These are phyloP conservation scores for Psilocybe sp. DNA, from an alignment of 768 basidiomycete species.

Conservation along the genomic window DNA sequence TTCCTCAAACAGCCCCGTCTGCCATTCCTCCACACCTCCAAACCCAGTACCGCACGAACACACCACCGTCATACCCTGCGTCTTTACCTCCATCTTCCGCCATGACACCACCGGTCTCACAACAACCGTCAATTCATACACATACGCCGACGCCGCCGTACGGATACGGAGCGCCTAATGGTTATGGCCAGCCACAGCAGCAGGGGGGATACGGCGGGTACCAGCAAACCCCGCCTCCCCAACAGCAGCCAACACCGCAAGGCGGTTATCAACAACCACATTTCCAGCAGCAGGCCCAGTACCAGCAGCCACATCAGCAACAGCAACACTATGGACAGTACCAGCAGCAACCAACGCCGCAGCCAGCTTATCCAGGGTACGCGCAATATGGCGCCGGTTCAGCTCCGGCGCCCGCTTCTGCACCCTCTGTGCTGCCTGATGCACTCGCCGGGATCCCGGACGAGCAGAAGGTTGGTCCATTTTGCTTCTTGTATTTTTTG, in stretches of 20 bases:
- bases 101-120: not conserved
- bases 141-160: slow-evolving; percentile 24
- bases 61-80: slow-evolving; percentile 26
- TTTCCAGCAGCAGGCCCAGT: slow-evolving; percentile 8
- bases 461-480: slow-evolving; percentile 55
- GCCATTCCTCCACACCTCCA: slow-evolving; percentile 50
- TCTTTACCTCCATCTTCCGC: slow-evolving; percentile 1
- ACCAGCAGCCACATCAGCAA: slow-evolving; percentile 5
- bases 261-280: not conserved
- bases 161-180: slow-evolving; percentile 19
- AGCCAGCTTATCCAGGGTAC: slow-evolving; percentile 22
- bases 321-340: slow-evolving; percentile 12
- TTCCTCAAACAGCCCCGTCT: slow-evolving; percentile 25
- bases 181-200: slow-evolving; percentile 10
- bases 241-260: slow-evolving; percentile 2
- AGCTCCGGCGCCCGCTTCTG: slow-evolving; percentile 20
- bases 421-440: slow-evolving; percentile 38
- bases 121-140: slow-evolving; percentile 4
- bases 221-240: slow-evolving; percentile 5
- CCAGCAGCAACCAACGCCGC: slow-evolving; percentile 11
- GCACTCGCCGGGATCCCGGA: slow-evolving; percentile 61
- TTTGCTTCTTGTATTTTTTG: slow-evolving; percentile 14
- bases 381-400: slow-evolving; percentile 15
- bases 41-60: slow-evolving; percentile 30
- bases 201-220: slow-evolving; percentile 16